Base-by-base conservation (phyloP, 1,139 yeast genomes). In the Arxiozyma telluris region DNA sequence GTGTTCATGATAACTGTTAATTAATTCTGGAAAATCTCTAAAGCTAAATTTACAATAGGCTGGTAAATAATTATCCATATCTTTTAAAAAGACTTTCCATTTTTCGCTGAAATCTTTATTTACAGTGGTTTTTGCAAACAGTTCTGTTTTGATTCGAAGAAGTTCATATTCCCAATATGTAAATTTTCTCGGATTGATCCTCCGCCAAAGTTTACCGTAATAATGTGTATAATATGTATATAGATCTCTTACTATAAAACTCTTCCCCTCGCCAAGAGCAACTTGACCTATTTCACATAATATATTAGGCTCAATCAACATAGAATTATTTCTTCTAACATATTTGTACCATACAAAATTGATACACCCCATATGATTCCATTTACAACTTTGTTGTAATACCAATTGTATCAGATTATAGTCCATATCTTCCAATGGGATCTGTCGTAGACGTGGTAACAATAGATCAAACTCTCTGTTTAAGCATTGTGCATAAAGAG, bases 31-130 rank as follows among this genome's bases (percentile, higher is more conserved):
- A 52, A 63, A 67, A 51, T 67, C 70, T 45, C 64, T 57, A n/a
- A 62, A 63, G 15, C 59, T 50, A n/a, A 59, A 56, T 6, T 41
- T 51, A 7, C 50, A 45, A 7, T 42, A 47, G 2, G 50, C 41
- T 3, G 61, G 59, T 5, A 59, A 58, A 1, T 27, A 42, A 39
- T 61, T 55, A 44, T 67, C 70, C 51, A 67, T 55, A 41, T 64
- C 67, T 50, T 62, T 58, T n/a, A 66, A 23, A 47, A 63, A 65
- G 5, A 64, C 64, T 50, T 64, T 64, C 71, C 71, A 67, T 50
- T 65, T 65, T 44, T 65, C 67, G 22, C 58, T 51, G 50, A 67
- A 67, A 15, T 49, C 39, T 20, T 41, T 23, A 38, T 46, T 38
- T 22, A 46, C 6, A 3, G 43, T 41, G 1, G 61, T 59, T 45